Evolutionary conservation across 768 basidiomycete species (phyloP), one percentile per base, ranked within the genome.

Genomic region (Tubosaeta brunneosetosa): DNA sequence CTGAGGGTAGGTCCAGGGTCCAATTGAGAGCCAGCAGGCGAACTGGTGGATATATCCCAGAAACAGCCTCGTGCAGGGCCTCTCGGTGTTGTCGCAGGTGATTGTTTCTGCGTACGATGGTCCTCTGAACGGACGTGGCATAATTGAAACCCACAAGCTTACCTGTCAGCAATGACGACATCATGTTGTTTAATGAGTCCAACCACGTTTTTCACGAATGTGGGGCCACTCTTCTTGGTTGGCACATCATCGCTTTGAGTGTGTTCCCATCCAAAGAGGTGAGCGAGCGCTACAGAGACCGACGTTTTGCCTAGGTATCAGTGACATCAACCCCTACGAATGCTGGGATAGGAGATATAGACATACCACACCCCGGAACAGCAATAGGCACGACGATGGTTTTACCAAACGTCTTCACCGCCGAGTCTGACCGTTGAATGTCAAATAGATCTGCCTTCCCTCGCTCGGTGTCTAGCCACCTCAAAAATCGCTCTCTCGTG

Each of bases 161-260:
- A 92, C 94, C 90, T 91, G 70, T 98, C 97, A 26, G 94, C 94
- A 55, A 91, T 90, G 22, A 98, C 94, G 1, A 97, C 82, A 53
- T 88, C 77, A 46, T 88, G 72, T 0, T 66, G 74, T 49, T 78
- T 65, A 25, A 97, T 73, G 1, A 88, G 75, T 0, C 73, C 64
- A 13, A 71, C 62, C 36, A 97, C 88, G 53, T 90, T 94, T 65
- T 75, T 83, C 49, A 91, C 63, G 66, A 95, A 95, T 3, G 66
- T 55, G 0, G 84, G 76, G 0, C 77, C 91, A 2, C 86, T 48
- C 66, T 86, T 92, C 72, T 93, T 97, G 34, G 67, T 78, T 37
- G 76, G 73, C 4, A 97, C 79, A 62, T 98, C 91, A 66, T 99
- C 97, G 62, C 88, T 91, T 66, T 98, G 97, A 0, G 90, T 92